Base-by-base conservation (phyloP, 1,139 yeast species). In the Blastobotrys elegans region DNA sequence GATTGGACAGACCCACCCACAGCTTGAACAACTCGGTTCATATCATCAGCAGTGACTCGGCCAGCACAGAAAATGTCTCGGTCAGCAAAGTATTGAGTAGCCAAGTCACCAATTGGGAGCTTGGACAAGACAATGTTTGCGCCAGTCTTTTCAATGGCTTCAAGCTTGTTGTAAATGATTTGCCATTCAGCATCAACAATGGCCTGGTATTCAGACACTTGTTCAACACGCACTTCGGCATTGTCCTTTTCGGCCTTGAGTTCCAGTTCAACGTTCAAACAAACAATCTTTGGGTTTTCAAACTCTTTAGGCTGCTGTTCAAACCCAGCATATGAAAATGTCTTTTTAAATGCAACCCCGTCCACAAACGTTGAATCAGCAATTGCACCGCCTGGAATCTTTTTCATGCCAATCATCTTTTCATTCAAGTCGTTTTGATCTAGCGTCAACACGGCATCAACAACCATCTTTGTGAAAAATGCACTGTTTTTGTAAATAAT, bases 151-250 rank as follows among this genome's bases (percentile, higher is more conserved):
- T 80, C 83, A 55, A 92, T 84, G 47, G 88, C 84, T 61, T 87
- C 86, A 58, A 92, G 77, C 69, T 94, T 92, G 61, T 84, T 78
- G 61, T 87, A 76, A 56, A 92, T 92, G 55, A 92, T 86, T 65
- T 87, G 82, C 97, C 98, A 92, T 69, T 92, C 99, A 22, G 99
- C 98, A 69, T 92, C 97, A 33, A 92, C 99, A 50, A 92, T 84
- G 34, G 85, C 90, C 71, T 92, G 98, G 69, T 94, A 92, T 60
- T 92, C 97, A 52, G 81, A 79, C 46, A 92, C 97, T 64, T 89
- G 85, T 60, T 88, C 95, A 46, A 92, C 95, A 59, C 98, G 80
- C 29, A 92, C 97, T 72, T 92, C 99, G n/a, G 99, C 99, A 65
- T 92, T 92, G 67, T 92, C 99, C 72, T 88, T 90, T 70, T 92